Evolutionary conservation across 768 basidiomycete species (phyloP), one percentile per base, ranked within the genome.

Genomic region (Leccinum pellstonianum): DNA sequence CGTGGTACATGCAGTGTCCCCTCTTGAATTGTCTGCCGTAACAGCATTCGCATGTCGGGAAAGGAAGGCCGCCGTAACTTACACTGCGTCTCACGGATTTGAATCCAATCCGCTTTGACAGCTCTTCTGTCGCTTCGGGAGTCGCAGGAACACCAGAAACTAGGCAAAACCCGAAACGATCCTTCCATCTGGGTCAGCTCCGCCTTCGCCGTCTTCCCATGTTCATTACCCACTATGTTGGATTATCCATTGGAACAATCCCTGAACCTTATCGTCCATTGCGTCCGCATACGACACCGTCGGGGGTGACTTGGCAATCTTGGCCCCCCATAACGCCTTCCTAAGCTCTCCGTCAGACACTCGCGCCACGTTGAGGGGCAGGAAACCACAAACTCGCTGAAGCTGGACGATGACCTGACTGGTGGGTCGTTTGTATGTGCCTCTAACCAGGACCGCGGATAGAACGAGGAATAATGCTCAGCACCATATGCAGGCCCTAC

Each of bases 1-100:
- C 7, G 87, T 91, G 4, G 94, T 93, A 76, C 98, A 99, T 0
- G 96, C 95, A 8, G 94, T 90, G 72, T 99, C 96, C 12, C 94
- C 94, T 66, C 89, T 93, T 15, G 88, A 86, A 21, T 95, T 81
- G 69, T 96, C 87, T 0, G 95, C 86, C 1, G 94, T 97, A 68
- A 98, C 80, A 61, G 53, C 52, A 23, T 15, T 11, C 33, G 29
- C 19, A 35, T 17, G 9, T 51, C 21, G 3, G 12, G 46, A 62
- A 56, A 17, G 60, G 60, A 59, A 62, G 14, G 10, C 12, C 5
- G 4, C 4, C 49, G 3, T 52, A 27, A 57, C 61, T 65, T 56
- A 82, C 85, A 88, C 54, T 88, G 86, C 0, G 96, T 98, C 73
- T 96, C 87, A 48, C 95, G 84, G 59, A 97, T 25, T 25, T 95